phyloP scores from a whole-genome alignment of 2,329 filamentous ascomycete species.

The Fusarium zealandicum region DNA sequence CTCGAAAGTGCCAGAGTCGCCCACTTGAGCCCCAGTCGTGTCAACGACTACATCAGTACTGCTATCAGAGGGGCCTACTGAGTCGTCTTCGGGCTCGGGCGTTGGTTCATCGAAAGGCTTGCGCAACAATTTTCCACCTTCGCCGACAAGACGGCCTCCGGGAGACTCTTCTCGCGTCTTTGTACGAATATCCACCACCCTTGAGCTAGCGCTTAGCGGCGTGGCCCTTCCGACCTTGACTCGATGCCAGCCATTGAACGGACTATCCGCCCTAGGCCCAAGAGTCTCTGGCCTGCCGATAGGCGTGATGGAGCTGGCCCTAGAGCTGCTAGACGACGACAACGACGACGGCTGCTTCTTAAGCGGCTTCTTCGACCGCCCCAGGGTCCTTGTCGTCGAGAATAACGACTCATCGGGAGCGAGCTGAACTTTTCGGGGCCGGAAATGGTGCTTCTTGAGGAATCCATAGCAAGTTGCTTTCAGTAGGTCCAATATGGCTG shows the following conservation, averaged over 20 bases:
- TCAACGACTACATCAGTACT: not conserved
- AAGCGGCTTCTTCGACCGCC: slow-evolving; percentile 25
- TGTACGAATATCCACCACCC: slow-evolving; percentile 2
- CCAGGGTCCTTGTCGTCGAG: slow-evolving; percentile 35
- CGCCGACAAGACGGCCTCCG: slow-evolving; percentile 47
- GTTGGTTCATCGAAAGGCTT: slow-evolving; percentile 53
- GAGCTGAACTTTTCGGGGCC: slow-evolving; percentile 53
- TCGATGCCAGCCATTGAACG: slow-evolving; percentile 50
- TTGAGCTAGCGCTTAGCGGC: not conserved
- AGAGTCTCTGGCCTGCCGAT: slow-evolving; percentile 1
- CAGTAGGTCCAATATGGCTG: slow-evolving; percentile 65
- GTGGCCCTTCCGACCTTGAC: slow-evolving; percentile 43
- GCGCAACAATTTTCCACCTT: slow-evolving; percentile 52
- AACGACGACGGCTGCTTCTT: slow-evolving; percentile 19
- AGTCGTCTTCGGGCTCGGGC: slow-evolving; percentile 17
- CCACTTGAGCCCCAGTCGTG: not conserved
- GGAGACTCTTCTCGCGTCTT: not conserved
- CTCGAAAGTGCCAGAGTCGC: not conserved
- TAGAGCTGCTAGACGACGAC: slow-evolving; percentile 21
- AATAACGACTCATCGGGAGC: slow-evolving; percentile 35
- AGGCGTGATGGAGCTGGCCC: slow-evolving; percentile 19
- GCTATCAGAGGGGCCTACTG: not conserved
- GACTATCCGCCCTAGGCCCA: slow-evolving; percentile 21
- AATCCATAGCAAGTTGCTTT: slow-evolving; percentile 76
- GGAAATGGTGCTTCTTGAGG: slow-evolving; percentile 74